Conservation (phyloP, 108 stramenopile species). For the Fragilaria crotonensis region DNA sequence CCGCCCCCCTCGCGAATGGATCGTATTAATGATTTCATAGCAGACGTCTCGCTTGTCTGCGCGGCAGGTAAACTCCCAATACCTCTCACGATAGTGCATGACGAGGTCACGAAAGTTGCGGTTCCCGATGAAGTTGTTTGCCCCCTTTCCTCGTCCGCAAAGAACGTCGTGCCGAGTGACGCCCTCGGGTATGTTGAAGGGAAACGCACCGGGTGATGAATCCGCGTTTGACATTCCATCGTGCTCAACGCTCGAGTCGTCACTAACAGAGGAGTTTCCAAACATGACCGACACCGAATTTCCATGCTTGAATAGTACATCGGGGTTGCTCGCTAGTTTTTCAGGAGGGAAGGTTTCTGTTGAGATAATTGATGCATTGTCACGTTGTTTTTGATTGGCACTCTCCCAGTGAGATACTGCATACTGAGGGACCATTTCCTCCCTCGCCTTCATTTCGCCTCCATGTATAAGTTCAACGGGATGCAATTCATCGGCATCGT, state of each 20-base stretch:
- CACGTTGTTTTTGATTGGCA: background rate
- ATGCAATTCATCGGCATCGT: background rate
- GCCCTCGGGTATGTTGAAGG: background rate
- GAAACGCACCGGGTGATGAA: background rate
- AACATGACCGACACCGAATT: background rate
- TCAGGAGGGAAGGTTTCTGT: background rate
- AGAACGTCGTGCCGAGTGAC: constrained; percentile 17
- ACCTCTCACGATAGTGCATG: background rate
- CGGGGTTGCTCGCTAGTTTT: background rate
- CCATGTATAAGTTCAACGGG: background rate
- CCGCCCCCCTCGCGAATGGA: background rate
- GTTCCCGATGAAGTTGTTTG: constrained; percentile 29
- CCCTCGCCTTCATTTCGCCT: background rate
- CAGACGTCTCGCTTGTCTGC: background rate
- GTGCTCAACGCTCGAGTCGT: background rate
- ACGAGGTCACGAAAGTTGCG: constrained; percentile 22
- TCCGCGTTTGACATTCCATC: background rate
- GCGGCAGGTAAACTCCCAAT: background rate
- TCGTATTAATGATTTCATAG: background rate
- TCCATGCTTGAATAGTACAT: background rate
- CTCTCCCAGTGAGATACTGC: background rate
- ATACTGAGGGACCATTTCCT: background rate
- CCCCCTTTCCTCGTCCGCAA: constrained; percentile 30
- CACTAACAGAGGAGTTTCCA: background rate
- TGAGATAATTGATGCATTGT: background rate